Conservation (phyloP, 345 rosid genomes). For the Geranium brycei region DNA sequence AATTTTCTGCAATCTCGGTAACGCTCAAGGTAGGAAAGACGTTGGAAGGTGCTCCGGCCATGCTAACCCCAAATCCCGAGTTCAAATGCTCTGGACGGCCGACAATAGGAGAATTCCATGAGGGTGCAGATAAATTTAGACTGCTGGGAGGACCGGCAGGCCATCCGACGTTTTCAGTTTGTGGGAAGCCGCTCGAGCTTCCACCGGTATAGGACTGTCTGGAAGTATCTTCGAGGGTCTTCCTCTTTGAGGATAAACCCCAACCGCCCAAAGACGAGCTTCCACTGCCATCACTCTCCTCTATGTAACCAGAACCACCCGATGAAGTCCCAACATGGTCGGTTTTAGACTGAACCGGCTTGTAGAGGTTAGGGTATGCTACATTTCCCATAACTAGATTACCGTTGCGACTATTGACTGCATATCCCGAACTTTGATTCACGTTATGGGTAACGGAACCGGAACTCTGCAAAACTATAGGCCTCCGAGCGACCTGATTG, state of each 20-base stretch:
- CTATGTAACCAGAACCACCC: constrained; percentile 45
- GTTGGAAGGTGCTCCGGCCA: constrained; percentile 31
- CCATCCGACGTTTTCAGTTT: constrained; percentile 1
- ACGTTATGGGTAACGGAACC: constrained; percentile 24
- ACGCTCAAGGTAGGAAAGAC: constrained; percentile 31
- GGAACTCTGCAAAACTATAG: constrained; percentile 36
- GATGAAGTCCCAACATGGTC: constrained; percentile 32
- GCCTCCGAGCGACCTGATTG: constrained; percentile 31
- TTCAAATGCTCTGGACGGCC: constrained; percentile 25
- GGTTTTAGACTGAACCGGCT: constrained; percentile 20
- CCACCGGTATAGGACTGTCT: constrained; percentile 40
- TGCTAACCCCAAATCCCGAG: constrained; percentile 36
- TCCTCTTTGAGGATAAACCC: constrained; percentile 85
- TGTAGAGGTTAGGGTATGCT: not conserved
- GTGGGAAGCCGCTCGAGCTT: constrained; percentile 41
- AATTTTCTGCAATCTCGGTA: constrained; percentile 22
- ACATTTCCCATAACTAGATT: constrained; percentile 1
- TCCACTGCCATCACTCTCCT: constrained; percentile 33
- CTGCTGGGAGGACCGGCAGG: constrained; percentile 26
- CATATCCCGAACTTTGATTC: constrained; percentile 10
- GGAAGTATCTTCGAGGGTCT: constrained; percentile 70
- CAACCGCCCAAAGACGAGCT: constrained; percentile 47
- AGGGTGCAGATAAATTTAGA: constrained; percentile 47
- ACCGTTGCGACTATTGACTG: not conserved
- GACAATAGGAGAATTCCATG: constrained; percentile 17